A percentile compares a stretch with the other conserved stretches of the same genome.
These are phyloP conservation scores for Astrothelium macrocarpum DNA, from an alignment of 495 filamentous ascomycete species.

Conservation along the genomic window DNA sequence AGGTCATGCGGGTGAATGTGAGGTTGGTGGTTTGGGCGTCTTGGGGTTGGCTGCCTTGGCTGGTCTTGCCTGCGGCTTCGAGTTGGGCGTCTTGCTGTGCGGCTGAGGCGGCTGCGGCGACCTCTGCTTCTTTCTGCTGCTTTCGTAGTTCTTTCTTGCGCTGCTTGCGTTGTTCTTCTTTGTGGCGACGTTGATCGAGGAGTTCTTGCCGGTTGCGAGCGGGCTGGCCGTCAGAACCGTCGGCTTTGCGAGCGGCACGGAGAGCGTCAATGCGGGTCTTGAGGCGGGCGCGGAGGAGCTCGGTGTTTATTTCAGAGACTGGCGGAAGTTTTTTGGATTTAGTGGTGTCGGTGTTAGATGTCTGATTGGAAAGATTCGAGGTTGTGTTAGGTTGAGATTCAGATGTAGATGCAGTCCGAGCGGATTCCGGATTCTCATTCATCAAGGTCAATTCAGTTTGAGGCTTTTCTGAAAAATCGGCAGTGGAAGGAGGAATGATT, in stretches of 20 bases:
- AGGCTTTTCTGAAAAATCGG: constrained; percentile 5
- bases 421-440: constrained; percentile 11
- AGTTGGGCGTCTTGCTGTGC: constrained; percentile 44
- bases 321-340: constrained; percentile 23
- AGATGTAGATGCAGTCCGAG: neutral
- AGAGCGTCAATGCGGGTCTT: constrained; percentile 72
- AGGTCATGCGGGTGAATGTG: constrained; percentile 50
- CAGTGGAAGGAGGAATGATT: constrained; percentile 19
- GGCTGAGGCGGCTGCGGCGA: constrained; percentile 46
- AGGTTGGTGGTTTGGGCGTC: constrained; percentile 71
- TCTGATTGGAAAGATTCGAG: neutral
- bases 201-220: constrained; percentile 78
- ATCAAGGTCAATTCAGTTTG: neutral
- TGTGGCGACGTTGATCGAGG: constrained; percentile 76
- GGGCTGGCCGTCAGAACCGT: constrained; percentile 66
- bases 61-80: constrained; percentile 19
- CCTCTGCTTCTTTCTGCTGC: constrained; percentile 66
- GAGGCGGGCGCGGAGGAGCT: constrained; percentile 63
- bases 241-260: constrained; percentile 70
- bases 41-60: constrained; percentile 37
- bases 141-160: constrained; percentile 75
- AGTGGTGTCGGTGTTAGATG: constrained; percentile 38
- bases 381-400: constrained; percentile 5
- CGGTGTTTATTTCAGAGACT: constrained; percentile 45
- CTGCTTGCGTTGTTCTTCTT: constrained; percentile 72